Evolutionary conservation across 140 eudicot genomes (phyloP).

Genomic region (Flaveria floridana): DNA sequence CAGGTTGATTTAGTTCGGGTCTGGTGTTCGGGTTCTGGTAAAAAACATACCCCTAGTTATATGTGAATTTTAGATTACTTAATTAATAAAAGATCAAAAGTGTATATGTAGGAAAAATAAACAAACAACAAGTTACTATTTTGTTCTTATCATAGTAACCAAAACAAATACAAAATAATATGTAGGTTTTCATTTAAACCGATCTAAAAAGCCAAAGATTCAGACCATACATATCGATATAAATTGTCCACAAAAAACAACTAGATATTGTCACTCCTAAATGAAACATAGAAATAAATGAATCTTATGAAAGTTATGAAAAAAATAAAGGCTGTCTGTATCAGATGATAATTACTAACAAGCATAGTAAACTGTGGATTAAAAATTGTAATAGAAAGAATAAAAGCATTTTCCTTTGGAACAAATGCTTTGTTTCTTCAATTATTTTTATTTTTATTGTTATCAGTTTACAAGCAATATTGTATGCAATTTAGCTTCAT

Average conservation of each 20-base stretch:
- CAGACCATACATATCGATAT: background rate
- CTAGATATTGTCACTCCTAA: background rate
- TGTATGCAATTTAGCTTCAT: too few species aligned
- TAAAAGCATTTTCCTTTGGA: background rate
- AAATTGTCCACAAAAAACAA: background rate
- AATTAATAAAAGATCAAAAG: too few species aligned
- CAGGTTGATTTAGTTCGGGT: too few species aligned
- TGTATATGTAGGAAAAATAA: too few species aligned
- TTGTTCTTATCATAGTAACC: background rate
- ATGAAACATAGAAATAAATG: background rate
- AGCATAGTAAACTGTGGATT: background rate
- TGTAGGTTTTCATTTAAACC: background rate
- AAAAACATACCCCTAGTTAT: too few species aligned
- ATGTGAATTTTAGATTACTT: too few species aligned
- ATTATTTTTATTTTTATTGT: too few species aligned
- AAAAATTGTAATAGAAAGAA: background rate
- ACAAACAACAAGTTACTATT: too few species aligned
- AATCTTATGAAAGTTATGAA: background rate
- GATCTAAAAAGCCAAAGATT: background rate
- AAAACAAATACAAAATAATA: background rate
- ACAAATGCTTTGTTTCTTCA: background rate
- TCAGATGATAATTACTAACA: background rate
- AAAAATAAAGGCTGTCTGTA: background rate
- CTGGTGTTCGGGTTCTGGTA: too few species aligned
- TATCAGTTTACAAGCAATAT: background rate